These are phyloP conservation scores for Scutellaria galericulata DNA, from an alignment of 257 asterid species.

Conservation along the genomic window DNA sequence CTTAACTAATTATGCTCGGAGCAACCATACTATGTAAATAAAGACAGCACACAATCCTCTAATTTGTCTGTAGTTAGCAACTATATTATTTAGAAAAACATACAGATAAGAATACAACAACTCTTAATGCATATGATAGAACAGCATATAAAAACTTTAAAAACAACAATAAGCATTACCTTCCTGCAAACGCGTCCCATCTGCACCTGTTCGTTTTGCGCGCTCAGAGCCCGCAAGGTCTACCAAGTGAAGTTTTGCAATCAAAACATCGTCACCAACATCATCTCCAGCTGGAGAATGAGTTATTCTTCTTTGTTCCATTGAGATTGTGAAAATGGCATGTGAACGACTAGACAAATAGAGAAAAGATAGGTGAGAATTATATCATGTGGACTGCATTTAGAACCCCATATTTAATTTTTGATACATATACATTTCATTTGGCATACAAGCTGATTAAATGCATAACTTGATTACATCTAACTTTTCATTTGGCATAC, in stretches of 20 bases:
- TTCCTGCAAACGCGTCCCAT: conserved; percentile 88
- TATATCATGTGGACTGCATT: background rate
- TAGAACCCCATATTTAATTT: background rate
- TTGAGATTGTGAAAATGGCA: conserved; percentile 92
- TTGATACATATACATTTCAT: background rate
- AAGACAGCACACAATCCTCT: background rate
- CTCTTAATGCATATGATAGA: background rate
- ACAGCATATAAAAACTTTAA: conserved; percentile 8
- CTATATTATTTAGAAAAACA: background rate
- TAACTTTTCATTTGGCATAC: background rate
- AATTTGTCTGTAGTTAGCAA: background rate
- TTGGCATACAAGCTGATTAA: background rate
- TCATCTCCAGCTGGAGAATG: conserved; percentile 58
- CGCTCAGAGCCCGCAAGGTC: conserved; percentile 99
- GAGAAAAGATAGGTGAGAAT: conserved; percentile 23
- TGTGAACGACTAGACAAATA: conserved; percentile 78
- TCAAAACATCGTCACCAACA: conserved; percentile 72
- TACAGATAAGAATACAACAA: background rate
- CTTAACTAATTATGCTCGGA: background rate
- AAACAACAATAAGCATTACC: conserved; percentile 54
- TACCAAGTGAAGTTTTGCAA: conserved; percentile 92
- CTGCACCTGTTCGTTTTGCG: conserved; percentile 99
- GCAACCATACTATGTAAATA: background rate
- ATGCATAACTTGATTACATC: conserved; percentile 1
- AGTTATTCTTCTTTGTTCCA: conserved; percentile 77